Percentiles rank a stretch among this genome's conserved stretches.
Conservation (phyloP, 2,329 filamentous ascomycete genomes). For the Cladophialophora chaetospira region DNA sequence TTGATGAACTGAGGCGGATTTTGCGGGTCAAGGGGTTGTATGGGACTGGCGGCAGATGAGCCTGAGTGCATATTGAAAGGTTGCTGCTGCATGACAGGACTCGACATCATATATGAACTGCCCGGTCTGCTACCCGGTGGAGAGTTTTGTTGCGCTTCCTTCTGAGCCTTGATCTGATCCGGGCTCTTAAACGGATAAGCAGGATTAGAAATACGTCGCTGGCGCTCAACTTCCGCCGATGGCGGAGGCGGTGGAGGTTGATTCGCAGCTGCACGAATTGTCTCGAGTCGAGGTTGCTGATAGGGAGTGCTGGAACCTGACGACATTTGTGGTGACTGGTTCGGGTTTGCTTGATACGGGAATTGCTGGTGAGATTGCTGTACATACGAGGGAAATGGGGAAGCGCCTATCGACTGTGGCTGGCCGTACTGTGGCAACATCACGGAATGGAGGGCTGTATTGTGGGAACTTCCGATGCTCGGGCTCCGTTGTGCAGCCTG, state of each 20-base stretch:
- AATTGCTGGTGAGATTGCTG: slow-evolving; percentile 28
- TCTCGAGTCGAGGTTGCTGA: slow-evolving; percentile 26
- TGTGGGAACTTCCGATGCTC: slow-evolving; percentile 13
- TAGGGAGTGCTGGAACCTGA: slow-evolving; percentile 9
- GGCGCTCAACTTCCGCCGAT: slow-evolving; percentile 32
- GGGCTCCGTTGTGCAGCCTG: slow-evolving; percentile 2
- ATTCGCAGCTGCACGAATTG: slow-evolving; percentile 27
- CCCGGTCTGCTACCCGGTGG: slow-evolving; percentile 31
- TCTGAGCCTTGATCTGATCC: slow-evolving; percentile 34
- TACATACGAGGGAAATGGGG: slow-evolving; percentile 23
- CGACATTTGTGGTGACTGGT: not conserved
- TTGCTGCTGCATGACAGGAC: slow-evolving; percentile 26
- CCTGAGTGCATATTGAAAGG: slow-evolving; percentile 15
- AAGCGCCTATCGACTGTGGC: slow-evolving; percentile 8
- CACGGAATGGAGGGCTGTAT: slow-evolving; percentile 21
- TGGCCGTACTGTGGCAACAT: slow-evolving; percentile 14
- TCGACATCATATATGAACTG: slow-evolving; percentile 33
- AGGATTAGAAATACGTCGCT: slow-evolving; percentile 32
- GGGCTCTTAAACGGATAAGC: slow-evolving; percentile 35
- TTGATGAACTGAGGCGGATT: slow-evolving; percentile 34
- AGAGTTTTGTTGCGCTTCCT: slow-evolving; percentile 32
- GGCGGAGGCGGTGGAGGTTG: slow-evolving; percentile 31
- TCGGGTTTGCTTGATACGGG: slow-evolving; percentile 14
- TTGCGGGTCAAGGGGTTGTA: slow-evolving; percentile 28
- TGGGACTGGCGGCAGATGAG: slow-evolving; percentile 16